phyloP scores from a whole-genome alignment of 2,329 filamentous ascomycete genomes.

The Macrophomina pseudophaseolina region DNA sequence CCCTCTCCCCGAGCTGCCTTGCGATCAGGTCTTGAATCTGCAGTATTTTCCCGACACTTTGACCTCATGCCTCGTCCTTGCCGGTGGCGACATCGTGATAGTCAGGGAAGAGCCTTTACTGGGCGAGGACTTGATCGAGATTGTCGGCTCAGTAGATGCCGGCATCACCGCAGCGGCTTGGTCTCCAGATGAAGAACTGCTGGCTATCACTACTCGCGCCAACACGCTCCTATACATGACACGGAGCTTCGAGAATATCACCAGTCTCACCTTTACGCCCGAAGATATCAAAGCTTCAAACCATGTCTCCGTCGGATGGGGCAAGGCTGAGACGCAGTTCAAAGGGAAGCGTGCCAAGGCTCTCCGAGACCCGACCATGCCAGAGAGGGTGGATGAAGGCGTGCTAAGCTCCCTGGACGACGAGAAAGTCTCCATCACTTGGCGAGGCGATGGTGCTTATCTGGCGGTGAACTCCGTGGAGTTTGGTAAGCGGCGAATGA shows the following conservation, averaged over 20 bases:
- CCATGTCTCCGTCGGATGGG: conserved; percentile 97
- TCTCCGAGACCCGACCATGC: conserved; percentile 90
- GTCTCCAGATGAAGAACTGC: conserved; percentile 93
- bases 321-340: conserved; percentile 97
- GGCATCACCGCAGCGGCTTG: conserved; percentile 88
- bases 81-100: conserved; percentile 87
- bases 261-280: conserved; percentile 71
- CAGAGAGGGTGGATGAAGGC: conserved; percentile 88
- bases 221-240: conserved; percentile 91
- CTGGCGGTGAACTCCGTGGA: conserved; percentile 86
- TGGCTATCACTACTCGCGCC: conserved; percentile 80
- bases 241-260: conserved; percentile 81
- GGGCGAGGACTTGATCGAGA: conserved; percentile 84
- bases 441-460: conserved; percentile 92
- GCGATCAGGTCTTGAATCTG: conserved; percentile 77
- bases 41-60: conserved; percentile 84
- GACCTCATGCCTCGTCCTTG: conserved; percentile 80
- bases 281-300: conserved; percentile 87
- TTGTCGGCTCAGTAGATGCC: conserved; percentile 90
- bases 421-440: conserved; percentile 74
- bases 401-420: conserved; percentile 76
- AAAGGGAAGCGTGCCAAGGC: conserved; percentile 88
- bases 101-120: conserved; percentile 73
- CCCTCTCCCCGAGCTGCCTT: conserved; percentile 73
- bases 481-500: conserved; percentile 70